These are phyloP conservation scores for Oryza meyeriana DNA, from an alignment of 176 grass and related monocot genomes.

Conservation along the genomic window DNA sequence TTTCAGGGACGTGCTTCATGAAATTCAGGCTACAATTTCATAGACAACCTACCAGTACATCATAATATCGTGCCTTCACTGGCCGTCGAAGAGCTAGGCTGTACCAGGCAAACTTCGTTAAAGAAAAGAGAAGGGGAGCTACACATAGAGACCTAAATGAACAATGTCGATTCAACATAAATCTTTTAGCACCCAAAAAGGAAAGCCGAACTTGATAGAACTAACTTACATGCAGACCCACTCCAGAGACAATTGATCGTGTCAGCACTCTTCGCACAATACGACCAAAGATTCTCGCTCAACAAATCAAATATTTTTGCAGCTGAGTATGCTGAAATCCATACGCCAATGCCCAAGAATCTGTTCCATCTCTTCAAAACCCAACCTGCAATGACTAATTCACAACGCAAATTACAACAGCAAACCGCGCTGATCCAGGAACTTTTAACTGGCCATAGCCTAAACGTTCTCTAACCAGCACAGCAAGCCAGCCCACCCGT, in stretches of 20 bases:
- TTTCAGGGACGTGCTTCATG: neutral
- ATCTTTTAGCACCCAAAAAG: neutral
- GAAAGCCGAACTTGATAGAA: neutral
- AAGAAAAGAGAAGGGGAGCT: neutral
- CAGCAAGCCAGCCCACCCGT: too few relatives aligned
- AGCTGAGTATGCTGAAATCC: neutral
- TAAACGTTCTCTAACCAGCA: too few relatives aligned
- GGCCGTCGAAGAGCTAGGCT: neutral
- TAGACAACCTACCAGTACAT: neutral
- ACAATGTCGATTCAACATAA: neutral
- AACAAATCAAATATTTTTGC: neutral
- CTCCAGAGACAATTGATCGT: neutral
- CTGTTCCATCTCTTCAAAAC: neutral
- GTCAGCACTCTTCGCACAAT: neutral
- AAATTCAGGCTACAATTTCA: neutral
- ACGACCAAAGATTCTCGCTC: neutral
- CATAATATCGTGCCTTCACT: neutral
- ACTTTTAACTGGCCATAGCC: too few relatives aligned
- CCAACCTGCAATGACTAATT: neutral
- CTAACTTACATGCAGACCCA: neutral
- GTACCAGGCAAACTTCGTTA: neutral
- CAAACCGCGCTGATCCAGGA: neutral
- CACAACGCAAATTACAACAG: neutral
- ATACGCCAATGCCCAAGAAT: neutral
- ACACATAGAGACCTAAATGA: neutral